Conservation (phyloP, 352 stramenopile species). For the Phytophthora brassicae region DNA sequence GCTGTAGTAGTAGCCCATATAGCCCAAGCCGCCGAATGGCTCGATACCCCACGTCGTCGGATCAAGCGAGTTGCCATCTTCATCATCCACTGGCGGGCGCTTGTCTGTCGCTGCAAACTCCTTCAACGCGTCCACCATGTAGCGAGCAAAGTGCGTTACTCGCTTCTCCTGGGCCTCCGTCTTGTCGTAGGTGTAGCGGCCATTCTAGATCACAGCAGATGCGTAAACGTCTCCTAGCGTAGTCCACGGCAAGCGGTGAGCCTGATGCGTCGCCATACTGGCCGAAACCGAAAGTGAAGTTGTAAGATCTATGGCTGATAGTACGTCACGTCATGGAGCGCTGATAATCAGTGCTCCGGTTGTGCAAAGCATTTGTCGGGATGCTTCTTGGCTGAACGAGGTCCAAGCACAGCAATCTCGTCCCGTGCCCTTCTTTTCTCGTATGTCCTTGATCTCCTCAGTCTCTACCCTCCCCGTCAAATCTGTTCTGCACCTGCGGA, state of each 20-base stretch:
- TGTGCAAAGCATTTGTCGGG: too few relatives aligned
- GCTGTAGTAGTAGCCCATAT: conserved; percentile 32
- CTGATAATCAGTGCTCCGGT: too few relatives aligned
- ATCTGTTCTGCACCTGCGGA: conserved; percentile 22
- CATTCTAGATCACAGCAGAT: not conserved
- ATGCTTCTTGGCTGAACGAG: not conserved
- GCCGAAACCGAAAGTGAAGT: not conserved
- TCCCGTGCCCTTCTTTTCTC: too few relatives aligned
- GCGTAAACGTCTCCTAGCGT: conserved; percentile 22
- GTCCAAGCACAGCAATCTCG: not conserved
- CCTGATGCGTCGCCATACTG: conserved; percentile 33
- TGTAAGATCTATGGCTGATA: too few relatives aligned
- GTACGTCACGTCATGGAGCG: not conserved
- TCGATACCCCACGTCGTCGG: conserved; percentile 27
- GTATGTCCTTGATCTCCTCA: not conserved
- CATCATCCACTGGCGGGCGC: conserved; percentile 21
- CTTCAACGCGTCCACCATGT: conserved; percentile 22
- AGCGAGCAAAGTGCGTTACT: conserved; percentile 30
- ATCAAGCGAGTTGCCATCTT: conserved; percentile 27
- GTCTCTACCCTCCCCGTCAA: conserved; percentile 7
- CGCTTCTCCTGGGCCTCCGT: conserved; percentile 24
- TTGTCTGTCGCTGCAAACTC: conserved; percentile 32
- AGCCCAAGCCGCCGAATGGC: not conserved
- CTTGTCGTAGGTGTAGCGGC: conserved; percentile 5
- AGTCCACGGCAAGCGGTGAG: conserved; percentile 32